Base-by-base conservation (phyloP, 805 yeast genomes). In the Aciculoconidium aculeatum region DNA sequence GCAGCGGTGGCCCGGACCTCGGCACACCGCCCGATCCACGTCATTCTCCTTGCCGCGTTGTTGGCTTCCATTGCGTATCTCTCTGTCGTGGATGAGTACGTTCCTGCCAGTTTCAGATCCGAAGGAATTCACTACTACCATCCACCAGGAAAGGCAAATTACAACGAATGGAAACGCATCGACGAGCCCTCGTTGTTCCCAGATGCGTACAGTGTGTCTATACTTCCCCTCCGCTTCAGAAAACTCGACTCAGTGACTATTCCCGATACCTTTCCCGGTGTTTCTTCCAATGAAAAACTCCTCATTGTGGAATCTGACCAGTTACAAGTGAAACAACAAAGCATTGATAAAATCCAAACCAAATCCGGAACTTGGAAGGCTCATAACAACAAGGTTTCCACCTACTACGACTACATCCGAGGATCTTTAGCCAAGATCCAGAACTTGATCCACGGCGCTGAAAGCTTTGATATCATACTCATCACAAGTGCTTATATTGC, bases 11-110 rank as follows among this genome's bases (percentile, higher is more conserved):
- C 83, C 25, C 63, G 61, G 34, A 52, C 69, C 13, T 75, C 90
- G 30, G 92, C 95, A 9, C 72, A 73, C 36, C 72, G 78, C 49
- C 98, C 98, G 11, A 84, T 90, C 42, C 97, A 88, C 56, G 72
- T 86, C 31, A 77, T 88, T 30, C 75, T 86, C 26, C 47, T 75
- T 33, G 72, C 86, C 5, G 69, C 90, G 9, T 58, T 87, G 27
- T 52, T 85, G 22, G 92, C 94, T 2, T 80, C 95, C 3, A 59
- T 83, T 30, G 80, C 90, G 6, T 90, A 88, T 52, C 66, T 88
- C 35, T 71, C 88, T 3, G 71, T 80, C 3, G 75, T 81, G 19
- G 85, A 80, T 41, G 77, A 78, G 37, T 80, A 78, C 51, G 61
- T 72, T 30, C 70, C 75, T 34, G 67, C 56, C 51, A 45, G 53